Conservation (phyloP, 768 basidiomycete species). For the Lanmaoa pseudosensibilis region DNA sequence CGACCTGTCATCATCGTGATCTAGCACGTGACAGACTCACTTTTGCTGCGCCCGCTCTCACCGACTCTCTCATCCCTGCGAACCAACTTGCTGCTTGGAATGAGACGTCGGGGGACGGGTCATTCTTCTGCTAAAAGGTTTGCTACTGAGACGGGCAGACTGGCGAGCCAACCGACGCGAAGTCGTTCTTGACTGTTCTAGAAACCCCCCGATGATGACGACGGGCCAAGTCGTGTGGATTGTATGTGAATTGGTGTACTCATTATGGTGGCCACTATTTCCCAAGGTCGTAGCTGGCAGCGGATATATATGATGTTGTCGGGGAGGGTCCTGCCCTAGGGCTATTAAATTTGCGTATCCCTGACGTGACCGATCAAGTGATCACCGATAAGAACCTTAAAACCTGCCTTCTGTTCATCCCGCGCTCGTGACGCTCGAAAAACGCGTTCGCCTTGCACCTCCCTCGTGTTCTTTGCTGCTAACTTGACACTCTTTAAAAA, state of each 20-base stretch:
- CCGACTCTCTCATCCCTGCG: not conserved
- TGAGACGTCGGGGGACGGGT: not conserved
- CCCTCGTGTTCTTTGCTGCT: constrained; percentile 11
- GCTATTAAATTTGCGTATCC: not conserved
- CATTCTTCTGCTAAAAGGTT: not conserved
- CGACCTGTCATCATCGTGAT: not conserved
- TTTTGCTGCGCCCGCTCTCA: not conserved
- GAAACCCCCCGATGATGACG: not conserved
- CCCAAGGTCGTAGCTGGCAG: not conserved
- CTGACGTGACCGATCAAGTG: not conserved
- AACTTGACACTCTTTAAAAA: not conserved
- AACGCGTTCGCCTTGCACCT: constrained; percentile 9
- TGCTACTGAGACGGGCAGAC: not conserved
- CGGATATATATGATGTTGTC: too few species aligned
- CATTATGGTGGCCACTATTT: not conserved
- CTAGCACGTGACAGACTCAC: constrained; percentile 6
- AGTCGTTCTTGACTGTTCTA: not conserved
- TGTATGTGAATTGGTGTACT: not conserved
- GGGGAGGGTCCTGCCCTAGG: not conserved
- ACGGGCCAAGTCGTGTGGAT: too few species aligned
- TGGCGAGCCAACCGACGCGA: not conserved
- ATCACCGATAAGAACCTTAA: not conserved
- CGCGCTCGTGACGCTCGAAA: not conserved
- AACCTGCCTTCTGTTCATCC: not conserved
- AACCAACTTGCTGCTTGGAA: not conserved